Evolutionary conservation across 257 asterid species (phyloP).

Genomic region (Ophiorrhiza pumila): DNA sequence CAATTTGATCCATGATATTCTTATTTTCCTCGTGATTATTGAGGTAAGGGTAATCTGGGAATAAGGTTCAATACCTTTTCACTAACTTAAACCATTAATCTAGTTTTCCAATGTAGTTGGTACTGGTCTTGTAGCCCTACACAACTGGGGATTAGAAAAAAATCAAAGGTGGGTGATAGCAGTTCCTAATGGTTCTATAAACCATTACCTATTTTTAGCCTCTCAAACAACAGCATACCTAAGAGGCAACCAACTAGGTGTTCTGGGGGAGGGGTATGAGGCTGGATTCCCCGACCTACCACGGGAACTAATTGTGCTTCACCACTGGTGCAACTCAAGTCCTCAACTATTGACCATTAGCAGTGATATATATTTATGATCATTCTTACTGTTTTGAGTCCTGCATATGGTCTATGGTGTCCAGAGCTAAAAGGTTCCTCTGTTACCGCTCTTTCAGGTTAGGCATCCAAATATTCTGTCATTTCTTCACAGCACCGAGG

Average conservation of each 20-base stretch:
- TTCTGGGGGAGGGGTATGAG: no score
- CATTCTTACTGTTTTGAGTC: not conserved
- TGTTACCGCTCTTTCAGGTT: conserved; percentile 57
- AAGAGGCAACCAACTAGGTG: no score
- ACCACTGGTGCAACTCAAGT: no score
- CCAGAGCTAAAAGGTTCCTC: conserved; percentile 13
- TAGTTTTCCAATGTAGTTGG: not conserved
- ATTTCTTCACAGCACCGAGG: conserved; percentile 93
- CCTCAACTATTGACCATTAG: not conserved
- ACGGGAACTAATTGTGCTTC: no score
- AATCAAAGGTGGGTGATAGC: not conserved
- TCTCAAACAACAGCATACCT: no score
- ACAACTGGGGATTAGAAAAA: not conserved
- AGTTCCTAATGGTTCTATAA: not conserved
- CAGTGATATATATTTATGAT: not conserved
- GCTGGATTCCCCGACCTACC: no score
- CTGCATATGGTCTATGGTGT: no score
- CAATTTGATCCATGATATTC: not conserved
- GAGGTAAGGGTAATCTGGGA: not conserved
- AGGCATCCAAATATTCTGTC: conserved; percentile 98
- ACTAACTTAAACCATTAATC: not conserved
- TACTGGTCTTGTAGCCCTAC: not conserved
- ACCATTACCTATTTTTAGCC: no score
- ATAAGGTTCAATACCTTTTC: not conserved
- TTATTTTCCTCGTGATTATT: not conserved